Percentiles rank a stretch among this genome's conserved stretches.
These are phyloP conservation scores for Lophiostoma macrostomum DNA, from an alignment of 495 filamentous ascomycete species.

Conservation along the genomic window DNA sequence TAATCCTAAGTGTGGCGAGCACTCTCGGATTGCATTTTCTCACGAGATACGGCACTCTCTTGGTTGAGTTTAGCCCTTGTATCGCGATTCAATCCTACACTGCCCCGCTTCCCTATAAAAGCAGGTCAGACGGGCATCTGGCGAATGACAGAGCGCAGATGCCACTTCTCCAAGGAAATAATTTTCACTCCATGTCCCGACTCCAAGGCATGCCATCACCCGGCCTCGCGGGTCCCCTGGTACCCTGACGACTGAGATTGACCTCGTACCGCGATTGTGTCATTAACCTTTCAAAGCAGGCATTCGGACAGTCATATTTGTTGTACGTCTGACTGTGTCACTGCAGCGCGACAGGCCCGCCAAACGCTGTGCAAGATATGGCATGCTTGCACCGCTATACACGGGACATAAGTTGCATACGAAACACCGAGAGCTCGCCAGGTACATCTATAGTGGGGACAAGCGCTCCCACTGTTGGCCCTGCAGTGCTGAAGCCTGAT, in stretches of 20 bases:
- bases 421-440: constrained; percentile 28
- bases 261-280: constrained; percentile 24
- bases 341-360: constrained; percentile 3
- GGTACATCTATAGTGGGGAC: constrained; percentile 3
- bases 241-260: constrained; percentile 10
- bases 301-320: constrained; percentile 3
- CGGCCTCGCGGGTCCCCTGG: constrained; percentile 22
- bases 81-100: neutral
- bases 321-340: constrained; percentile 26
- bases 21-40: neutral
- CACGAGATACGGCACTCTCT: constrained; percentile 1
- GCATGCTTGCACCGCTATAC: neutral
- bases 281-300: constrained; percentile 26
- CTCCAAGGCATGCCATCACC: constrained; percentile 27
- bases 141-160: constrained; percentile 2
- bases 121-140: constrained; percentile 19
- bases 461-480: constrained; percentile 10
- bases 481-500: constrained; percentile 2
- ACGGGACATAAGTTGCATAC: constrained; percentile 19
- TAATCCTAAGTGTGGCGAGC: constrained; percentile 29
- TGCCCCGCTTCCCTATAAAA: constrained; percentile 18
- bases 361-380: neutral
- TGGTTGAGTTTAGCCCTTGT: constrained; percentile 17
- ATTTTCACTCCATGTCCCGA: constrained; percentile 11
- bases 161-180: constrained; percentile 24